phyloP scores from a whole-genome alignment of 768 basidiomycete genomes.

The Lactifluus echinatus region DNA sequence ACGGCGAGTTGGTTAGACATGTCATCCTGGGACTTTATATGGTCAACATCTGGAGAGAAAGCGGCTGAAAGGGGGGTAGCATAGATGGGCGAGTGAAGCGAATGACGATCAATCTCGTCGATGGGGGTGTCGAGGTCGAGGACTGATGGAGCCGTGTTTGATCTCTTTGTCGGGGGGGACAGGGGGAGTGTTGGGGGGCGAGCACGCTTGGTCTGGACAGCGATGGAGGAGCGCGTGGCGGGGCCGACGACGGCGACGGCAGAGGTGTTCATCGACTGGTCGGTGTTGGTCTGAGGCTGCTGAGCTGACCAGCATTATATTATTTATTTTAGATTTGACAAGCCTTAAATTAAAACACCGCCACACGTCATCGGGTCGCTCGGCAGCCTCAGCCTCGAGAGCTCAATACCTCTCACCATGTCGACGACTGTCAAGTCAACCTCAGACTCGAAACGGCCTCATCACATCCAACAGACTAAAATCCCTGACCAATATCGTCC shows the following conservation, averaged over 20 bases:
- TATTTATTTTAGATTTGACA: background rate
- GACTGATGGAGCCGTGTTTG: slow-evolving; percentile 24
- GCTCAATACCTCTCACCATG: too few relatives aligned
- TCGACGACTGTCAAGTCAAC: slow-evolving; percentile 26
- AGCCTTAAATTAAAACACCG: too few relatives aligned
- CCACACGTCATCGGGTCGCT: too few relatives aligned
- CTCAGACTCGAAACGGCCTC: slow-evolving; percentile 26
- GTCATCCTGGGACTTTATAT: slow-evolving; percentile 36
- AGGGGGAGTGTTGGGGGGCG: slow-evolving; percentile 48
- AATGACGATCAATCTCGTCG: slow-evolving; percentile 28
- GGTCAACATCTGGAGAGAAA: slow-evolving; percentile 21
- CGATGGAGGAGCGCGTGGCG: slow-evolving; percentile 2
- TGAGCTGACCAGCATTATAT: background rate
- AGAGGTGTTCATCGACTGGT: slow-evolving; percentile 12
- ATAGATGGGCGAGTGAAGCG: slow-evolving; percentile 22
- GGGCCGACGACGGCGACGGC: slow-evolving; percentile 4
- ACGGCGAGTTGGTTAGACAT: slow-evolving; percentile 58
- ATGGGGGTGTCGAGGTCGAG: slow-evolving; percentile 30
- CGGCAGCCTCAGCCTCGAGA: too few relatives aligned
- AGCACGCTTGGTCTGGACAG: slow-evolving; percentile 30
- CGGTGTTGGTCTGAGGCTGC: background rate
- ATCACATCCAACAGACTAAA: slow-evolving; percentile 21
- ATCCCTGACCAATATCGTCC: slow-evolving; percentile 37
- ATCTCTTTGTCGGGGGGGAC: slow-evolving; percentile 20
- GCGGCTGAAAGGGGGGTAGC: slow-evolving; percentile 24